Evolutionary conservation across 805 yeast genomes (phyloP).

Genomic region (Kluyveromyces nonfermentans): DNA sequence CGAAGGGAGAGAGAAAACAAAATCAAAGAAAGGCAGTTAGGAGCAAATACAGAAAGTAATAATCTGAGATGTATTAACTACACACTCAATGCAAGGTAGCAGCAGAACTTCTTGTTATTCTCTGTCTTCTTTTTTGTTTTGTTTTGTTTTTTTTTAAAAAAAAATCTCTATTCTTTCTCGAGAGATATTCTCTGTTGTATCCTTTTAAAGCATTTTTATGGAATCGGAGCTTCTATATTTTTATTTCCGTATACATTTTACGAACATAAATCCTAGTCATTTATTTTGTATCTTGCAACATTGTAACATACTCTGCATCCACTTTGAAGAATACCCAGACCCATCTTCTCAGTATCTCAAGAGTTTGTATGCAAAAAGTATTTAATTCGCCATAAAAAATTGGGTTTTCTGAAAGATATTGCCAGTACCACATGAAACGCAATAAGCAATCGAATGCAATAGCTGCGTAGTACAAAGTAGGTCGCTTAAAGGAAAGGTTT

Average conservation of each 20-base stretch:
- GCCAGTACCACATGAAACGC: conserved; percentile 70
- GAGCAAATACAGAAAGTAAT: conserved; percentile 28
- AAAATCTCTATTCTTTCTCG: too few relatives aligned
- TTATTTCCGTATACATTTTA: background rate
- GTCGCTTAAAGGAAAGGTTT: conserved; percentile 17
- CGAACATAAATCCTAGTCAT: background rate
- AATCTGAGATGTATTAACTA: too few relatives aligned
- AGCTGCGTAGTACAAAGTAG: conserved; percentile 44
- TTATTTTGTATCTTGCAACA: background rate
- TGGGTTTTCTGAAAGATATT: conserved; percentile 32
- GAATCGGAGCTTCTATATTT: background rate
- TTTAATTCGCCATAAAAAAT: conserved; percentile 44
- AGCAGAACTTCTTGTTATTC: too few relatives aligned
- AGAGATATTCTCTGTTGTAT: background rate
- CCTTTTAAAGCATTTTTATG: background rate
- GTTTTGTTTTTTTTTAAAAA: too few relatives aligned
- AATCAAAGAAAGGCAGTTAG: conserved; percentile 41
- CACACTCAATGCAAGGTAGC: too few relatives aligned
- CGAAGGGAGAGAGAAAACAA: conserved; percentile 65
- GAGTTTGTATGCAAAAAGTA: conserved; percentile 52
- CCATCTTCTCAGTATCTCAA: conserved; percentile 80
- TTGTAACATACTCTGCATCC: conserved; percentile 54
- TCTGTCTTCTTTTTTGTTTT: too few relatives aligned
- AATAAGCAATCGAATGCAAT: conserved; percentile 51
- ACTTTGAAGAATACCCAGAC: conserved; percentile 81